These are phyloP conservation scores for Glonium stellatum DNA, from an alignment of 495 filamentous ascomycete genomes.

Conservation along the genomic window DNA sequence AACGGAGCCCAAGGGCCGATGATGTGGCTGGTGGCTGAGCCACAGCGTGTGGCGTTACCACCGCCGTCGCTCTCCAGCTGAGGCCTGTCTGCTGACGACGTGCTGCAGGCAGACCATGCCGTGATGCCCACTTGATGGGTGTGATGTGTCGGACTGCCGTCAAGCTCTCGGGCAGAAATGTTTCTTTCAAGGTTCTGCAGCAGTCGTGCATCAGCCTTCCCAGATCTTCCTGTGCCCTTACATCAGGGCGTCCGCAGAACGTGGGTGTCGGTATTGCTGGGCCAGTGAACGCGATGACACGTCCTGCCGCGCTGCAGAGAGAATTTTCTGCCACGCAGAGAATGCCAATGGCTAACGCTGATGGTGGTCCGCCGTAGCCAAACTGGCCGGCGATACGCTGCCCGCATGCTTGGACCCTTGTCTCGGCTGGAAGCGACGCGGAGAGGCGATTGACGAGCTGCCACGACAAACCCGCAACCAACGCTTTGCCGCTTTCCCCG, in stretches of 20 bases:
- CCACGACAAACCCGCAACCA: constrained; percentile 17
- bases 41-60: neutral
- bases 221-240: constrained; percentile 13
- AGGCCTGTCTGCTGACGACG: neutral
- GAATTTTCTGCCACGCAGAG: neutral
- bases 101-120: neutral
- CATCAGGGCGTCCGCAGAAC: constrained; percentile 8
- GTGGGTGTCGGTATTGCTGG: constrained; percentile 2
- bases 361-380: neutral
- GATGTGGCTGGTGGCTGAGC: neutral
- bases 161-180: constrained; percentile 6
- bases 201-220: constrained; percentile 3
- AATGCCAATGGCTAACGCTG: constrained; percentile 12
- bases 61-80: neutral
- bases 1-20: too few relatives aligned
- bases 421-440: constrained; percentile 1
- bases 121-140: neutral
- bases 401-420: constrained; percentile 14
- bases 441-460: constrained; percentile 8
- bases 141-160: neutral
- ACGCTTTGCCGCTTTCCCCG: constrained; percentile 10
- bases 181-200: constrained; percentile 2
- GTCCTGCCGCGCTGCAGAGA: constrained; percentile 17
- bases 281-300: constrained; percentile 20
- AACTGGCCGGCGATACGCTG: constrained; percentile 22